Evolutionary conservation across 768 basidiomycete species (phyloP).

Genomic region (Boletus rubescentipes): DNA sequence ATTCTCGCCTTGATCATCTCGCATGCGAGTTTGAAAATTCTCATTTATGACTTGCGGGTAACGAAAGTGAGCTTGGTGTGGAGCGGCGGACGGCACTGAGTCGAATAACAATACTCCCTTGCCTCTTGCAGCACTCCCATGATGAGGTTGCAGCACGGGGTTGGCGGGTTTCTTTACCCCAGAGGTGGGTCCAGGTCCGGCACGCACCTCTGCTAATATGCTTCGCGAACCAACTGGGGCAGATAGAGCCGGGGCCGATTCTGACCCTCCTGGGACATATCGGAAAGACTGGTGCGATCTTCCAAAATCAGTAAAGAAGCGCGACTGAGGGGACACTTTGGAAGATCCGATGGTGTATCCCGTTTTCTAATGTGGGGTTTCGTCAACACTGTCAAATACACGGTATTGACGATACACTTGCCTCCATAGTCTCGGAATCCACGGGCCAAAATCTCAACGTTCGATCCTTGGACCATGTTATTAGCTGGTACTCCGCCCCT

Average conservation of each 20-base stretch:
- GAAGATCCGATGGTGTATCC: conserved; percentile 39
- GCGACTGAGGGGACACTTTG: conserved; percentile 26
- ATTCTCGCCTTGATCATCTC: too few relatives aligned
- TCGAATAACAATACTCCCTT: conserved; percentile 31
- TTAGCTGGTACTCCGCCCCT: conserved; percentile 56
- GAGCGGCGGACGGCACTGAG: conserved; percentile 32
- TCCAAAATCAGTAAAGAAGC: conserved; percentile 19
- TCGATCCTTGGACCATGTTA: conserved; percentile 88
- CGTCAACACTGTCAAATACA: conserved; percentile 9
- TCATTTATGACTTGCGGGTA: conserved; percentile 15
- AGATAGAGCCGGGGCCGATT: conserved; percentile 49
- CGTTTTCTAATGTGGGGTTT: conserved; percentile 42
- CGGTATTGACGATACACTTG: conserved; percentile 22
- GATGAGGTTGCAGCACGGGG: conserved; percentile 34
- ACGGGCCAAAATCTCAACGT: conserved; percentile 92
- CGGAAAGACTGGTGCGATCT: conserved; percentile 49
- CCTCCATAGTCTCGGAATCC: conserved; percentile 67
- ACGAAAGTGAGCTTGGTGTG: conserved; percentile 37
- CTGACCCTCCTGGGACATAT: conserved; percentile 45
- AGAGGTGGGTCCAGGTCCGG: conserved; percentile 39
- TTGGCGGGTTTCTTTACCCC: conserved; percentile 22
- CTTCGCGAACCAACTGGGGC: conserved; percentile 66
- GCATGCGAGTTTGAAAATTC: conserved; percentile 9
- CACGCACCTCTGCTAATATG: conserved; percentile 71
- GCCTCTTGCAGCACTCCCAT: conserved; percentile 33